Base-by-base conservation (phyloP, 2,329 filamentous ascomycete species). In the Penicillium concentricum region DNA sequence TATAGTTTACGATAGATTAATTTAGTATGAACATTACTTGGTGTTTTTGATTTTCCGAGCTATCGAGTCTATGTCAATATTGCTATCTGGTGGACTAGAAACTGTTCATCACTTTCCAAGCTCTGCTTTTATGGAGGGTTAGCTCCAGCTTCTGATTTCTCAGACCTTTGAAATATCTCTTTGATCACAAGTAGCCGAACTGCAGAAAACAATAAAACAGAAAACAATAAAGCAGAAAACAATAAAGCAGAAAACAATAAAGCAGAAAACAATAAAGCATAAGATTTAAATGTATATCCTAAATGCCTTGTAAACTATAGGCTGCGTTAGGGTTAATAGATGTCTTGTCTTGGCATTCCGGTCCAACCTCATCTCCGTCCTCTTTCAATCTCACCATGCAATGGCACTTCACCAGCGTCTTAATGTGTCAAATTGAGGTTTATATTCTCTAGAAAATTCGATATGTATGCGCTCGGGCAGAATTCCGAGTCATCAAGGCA, bases 401-500 rank as follows among this genome's bases (percentile, higher is more conserved):
- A 42, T 50, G 28, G 28, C 26, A 35, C 51, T 43, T 34, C 32
- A n/a, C 15, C 35, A 45, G 38, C 8, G 16, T 26, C 39, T 51
- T 13, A 2, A 45, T 12, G 20, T 20, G 10, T 8, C 20, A 34
- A 51, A 20, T 20, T 24, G 3, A n/a, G 13, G 10, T 8, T 39
- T 5, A 24, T 15, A n/a, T 15, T 15, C 43, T 26, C n/a, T 41
- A 13, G 8, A 18, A 12, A 24, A 56, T 49, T 16, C 2, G 26
- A 7, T 32, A 67, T 67, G 64, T 60, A 63, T 49, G 44, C 56
- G 3, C 39, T 38, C 18, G 54, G 30, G n/a, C 44, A 67, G 44
- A 59, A 60, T 34, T 57, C 58, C 42, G 63, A 58, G 28, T 58
- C 61, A 24, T 63, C 64, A 22, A 54, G 60, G 15, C 65, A 67